phyloP scores from a whole-genome alignment of 2,329 filamentous ascomycete species.

The Pseudocercospora ulei region DNA sequence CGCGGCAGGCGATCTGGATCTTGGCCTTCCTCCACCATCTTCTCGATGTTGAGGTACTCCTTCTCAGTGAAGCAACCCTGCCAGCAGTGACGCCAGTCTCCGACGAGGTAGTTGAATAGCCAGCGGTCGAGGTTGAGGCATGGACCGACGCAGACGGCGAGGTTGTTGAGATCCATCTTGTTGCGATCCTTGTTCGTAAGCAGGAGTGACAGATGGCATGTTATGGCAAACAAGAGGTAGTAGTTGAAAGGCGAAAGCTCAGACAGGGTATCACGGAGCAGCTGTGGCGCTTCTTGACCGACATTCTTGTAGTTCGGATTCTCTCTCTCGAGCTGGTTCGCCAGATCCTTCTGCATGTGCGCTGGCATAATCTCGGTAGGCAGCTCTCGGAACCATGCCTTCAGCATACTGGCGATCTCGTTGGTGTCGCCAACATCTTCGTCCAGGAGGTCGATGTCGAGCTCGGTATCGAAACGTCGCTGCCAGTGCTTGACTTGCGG shows the following conservation, averaged over 20 bases:
- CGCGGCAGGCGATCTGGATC: constrained; percentile 14
- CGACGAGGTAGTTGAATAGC: constrained; percentile 89
- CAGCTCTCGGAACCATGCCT: constrained; percentile 89
- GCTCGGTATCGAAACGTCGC: constrained; percentile 68
- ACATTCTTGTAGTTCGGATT: constrained; percentile 61
- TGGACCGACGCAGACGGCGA: constrained; percentile 94
- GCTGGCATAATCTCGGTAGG: constrained; percentile 91
- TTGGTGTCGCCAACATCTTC: constrained; percentile 91
- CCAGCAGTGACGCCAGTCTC: constrained; percentile 95
- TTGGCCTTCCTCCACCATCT: constrained; percentile 23
- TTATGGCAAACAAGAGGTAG: constrained; percentile 93
- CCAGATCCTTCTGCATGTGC: constrained; percentile 66
- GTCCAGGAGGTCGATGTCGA: constrained; percentile 82
- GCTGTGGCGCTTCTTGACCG: constrained; percentile 56
- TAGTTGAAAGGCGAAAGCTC: constrained; percentile 95
- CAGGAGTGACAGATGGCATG: constrained; percentile 84
- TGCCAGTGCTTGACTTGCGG: constrained; percentile 91
- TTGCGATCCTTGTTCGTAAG: constrained; percentile 89
- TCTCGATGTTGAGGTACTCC: constrained; percentile 32
- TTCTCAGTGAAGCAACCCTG: constrained; percentile 89
- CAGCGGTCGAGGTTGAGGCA: constrained; percentile 94
- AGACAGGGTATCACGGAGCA: constrained; percentile 83
- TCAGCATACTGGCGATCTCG: constrained; percentile 90
- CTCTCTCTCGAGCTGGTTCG: constrained; percentile 68
- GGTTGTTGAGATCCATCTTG: constrained; percentile 94